Conservation (phyloP, 176 grass and related monocot genomes). For the Saccharum officinarum region DNA sequence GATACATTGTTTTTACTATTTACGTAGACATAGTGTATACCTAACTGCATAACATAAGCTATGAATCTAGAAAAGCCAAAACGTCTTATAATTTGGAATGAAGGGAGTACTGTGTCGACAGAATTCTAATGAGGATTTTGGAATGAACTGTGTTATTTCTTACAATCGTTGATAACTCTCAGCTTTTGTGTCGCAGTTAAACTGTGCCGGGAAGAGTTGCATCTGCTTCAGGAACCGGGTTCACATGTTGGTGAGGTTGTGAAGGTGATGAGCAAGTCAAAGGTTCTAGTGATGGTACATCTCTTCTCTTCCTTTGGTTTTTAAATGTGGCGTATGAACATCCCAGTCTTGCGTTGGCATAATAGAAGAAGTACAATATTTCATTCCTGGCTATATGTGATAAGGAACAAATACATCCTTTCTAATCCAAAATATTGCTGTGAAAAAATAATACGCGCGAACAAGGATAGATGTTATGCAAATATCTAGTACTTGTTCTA, state of each 20-base stretch:
- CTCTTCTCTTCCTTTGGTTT: neutral
- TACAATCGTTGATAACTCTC: neutral
- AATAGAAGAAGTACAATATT: neutral
- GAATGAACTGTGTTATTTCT: neutral
- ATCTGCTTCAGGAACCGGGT: constrained; percentile 75
- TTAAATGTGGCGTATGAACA: neutral
- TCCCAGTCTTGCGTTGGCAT: neutral
- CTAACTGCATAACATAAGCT: neutral
- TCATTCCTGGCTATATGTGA: neutral
- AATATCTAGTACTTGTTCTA: neutral
- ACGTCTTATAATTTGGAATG: neutral
- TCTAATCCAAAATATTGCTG: neutral
- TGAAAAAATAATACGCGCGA: neutral
- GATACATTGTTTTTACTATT: neutral
- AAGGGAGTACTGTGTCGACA: neutral
- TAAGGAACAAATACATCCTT: neutral
- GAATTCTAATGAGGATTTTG: neutral
- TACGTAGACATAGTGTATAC: neutral
- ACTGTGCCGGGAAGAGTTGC: constrained; percentile 72
- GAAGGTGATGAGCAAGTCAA: constrained; percentile 97
- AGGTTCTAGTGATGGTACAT: constrained; percentile 92
- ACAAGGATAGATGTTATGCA: neutral
- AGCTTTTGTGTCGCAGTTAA: constrained; percentile 42
- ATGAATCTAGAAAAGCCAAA: neutral
- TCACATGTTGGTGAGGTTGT: constrained; percentile 97